Evolutionary conservation across 306 rosid species (phyloP).

Genomic region (Vigna hirtella): DNA sequence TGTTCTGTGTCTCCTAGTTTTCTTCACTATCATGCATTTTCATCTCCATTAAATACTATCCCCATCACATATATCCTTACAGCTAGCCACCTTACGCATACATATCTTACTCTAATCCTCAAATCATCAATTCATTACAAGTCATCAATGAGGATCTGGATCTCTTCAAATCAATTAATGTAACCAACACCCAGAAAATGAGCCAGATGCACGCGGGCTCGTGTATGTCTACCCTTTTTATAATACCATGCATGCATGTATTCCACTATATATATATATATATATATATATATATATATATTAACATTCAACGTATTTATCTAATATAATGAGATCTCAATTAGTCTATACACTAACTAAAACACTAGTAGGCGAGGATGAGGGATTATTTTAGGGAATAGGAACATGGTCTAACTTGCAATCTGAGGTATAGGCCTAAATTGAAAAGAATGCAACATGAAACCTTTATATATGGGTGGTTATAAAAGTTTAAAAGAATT

Average conservation of each 20-base stretch:
- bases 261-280: not conserved
- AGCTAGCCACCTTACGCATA: constrained; percentile 18
- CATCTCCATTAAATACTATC: constrained; percentile 29
- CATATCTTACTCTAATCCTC: constrained; percentile 22
- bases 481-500: not conserved
- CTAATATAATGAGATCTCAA: constrained; percentile 24
- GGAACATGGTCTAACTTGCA: constrained; percentile 15
- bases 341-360: not conserved
- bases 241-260: constrained; percentile 33
- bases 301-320: constrained; percentile 48
- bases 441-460: constrained; percentile 33
- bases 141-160: constrained; percentile 49
- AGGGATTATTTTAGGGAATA: constrained; percentile 26
- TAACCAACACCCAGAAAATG: constrained; percentile 36
- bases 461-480: not conserved
- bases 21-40: constrained; percentile 42
- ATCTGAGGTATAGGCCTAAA: constrained; percentile 4
- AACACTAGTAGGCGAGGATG: constrained; percentile 35
- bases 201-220: constrained; percentile 44
- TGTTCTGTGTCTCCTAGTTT: constrained; percentile 41
- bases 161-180: constrained; percentile 48
- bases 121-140: constrained; percentile 16
- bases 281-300: not conserved
- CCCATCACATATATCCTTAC: constrained; percentile 40
- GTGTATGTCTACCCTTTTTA: constrained; percentile 39